Evolutionary conservation across 2,329 filamentous ascomycete genomes (phyloP).

Genomic region (Apiospora aurea): DNA sequence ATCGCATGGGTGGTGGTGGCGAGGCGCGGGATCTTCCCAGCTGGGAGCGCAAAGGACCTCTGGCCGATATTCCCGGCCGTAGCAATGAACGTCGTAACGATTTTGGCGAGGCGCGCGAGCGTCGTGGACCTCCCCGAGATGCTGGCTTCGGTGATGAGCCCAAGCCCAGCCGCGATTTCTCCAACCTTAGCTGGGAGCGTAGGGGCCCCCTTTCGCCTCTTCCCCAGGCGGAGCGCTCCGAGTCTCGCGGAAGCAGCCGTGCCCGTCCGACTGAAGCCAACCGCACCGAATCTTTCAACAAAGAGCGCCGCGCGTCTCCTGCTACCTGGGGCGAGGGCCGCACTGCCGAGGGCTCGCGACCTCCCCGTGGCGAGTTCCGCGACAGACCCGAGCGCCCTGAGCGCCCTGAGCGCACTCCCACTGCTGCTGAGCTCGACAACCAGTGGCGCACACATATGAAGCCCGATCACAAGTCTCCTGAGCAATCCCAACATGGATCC

Average conservation of each 20-base stretch:
- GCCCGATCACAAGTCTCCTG: slow-evolving; percentile 75
- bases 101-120: slow-evolving; percentile 55
- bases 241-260: slow-evolving; percentile 62
- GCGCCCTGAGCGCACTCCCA: slow-evolving; percentile 72
- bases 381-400: slow-evolving; percentile 67
- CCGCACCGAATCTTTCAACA: slow-evolving; percentile 63
- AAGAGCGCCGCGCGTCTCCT: slow-evolving; percentile 72
- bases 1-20: slow-evolving; percentile 69
- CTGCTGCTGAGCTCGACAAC: slow-evolving; percentile 89
- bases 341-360: slow-evolving; percentile 75
- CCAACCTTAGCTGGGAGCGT: slow-evolving; percentile 83
- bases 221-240: slow-evolving; percentile 57
- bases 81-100: slow-evolving; percentile 50
- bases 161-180: slow-evolving; percentile 80
- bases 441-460: slow-evolving; percentile 94
- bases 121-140: slow-evolving; percentile 71
- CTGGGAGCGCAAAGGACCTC: slow-evolving; percentile 92
- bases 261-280: slow-evolving; percentile 64
- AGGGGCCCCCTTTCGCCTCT: slow-evolving; percentile 86
- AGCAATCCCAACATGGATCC: slow-evolving; percentile 51
- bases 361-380: slow-evolving; percentile 74
- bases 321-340: slow-evolving; percentile 78
- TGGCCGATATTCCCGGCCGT: slow-evolving; percentile 68
- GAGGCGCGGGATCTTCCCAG: slow-evolving; percentile 79
- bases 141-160: slow-evolving; percentile 63